Base-by-base conservation (phyloP, 2,329 filamentous ascomycete genomes). In the Hypoxylon rubiginosum region DNA sequence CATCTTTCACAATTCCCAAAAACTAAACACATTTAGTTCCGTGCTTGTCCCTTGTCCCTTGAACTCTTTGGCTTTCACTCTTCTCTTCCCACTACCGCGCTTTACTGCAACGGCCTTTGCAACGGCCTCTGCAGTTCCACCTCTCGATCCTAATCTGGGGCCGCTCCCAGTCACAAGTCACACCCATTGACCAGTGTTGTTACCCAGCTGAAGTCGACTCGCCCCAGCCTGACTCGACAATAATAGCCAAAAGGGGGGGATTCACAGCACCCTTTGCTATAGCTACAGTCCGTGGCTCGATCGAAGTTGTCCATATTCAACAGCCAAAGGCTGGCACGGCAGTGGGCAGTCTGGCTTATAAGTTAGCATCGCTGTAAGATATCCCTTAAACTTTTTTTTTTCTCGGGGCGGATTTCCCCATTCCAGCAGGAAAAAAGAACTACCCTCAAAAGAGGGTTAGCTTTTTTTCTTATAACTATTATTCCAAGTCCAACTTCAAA, bases 1-100 rank as follows among this genome's bases (percentile, higher is more conserved):
- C 67, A 64, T 70, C 58, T 62, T 61, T 73, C 68, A 69, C 64
- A 60, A 50, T 48, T 64, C 58, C 55, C 55, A n/a, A 55, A 43
- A 50, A 60, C 50, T 26, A 53, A 64, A 64, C 59, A 32, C 53
- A 56, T 62, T 58, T 54, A 64, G 58, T 41, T 43, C 32, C 54
- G 34, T 51, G 28, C 56, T 15, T 49, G 28, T 63, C 56, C 58
- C 43, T 68, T 50, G 15, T 10, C n/a, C 36, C n/a, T 41, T 28
- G 17, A 39, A 59, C 15, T 63, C 32, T 30, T 56, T 32, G n/a
- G n/a, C n/a, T n/a, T 43, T 60, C n/a, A 39, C 43, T 57, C 41
- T 62, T 63, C 52, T 65, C 57, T 60, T 61, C 34, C 57, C 26
- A 50, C 49, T 39, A 39, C 39, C 43, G 36, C 60, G 63, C 64